Conservation (phyloP, 139 green algal genomes). For the Tetraselmis striata region DNA sequence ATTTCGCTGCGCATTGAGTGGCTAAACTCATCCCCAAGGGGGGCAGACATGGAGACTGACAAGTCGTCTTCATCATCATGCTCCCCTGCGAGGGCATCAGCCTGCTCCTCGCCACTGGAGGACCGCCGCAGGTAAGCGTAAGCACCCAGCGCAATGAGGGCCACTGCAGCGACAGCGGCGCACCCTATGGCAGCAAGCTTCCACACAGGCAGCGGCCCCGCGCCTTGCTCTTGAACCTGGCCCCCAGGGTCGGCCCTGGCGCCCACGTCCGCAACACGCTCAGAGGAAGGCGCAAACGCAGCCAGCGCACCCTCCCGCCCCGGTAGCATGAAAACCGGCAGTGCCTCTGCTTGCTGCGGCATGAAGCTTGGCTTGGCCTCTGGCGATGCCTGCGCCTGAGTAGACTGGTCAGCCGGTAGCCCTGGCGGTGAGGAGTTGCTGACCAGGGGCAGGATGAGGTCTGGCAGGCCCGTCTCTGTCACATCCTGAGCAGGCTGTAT, state of each 20-base stretch:
- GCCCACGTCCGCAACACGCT: background rate
- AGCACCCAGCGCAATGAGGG: background rate
- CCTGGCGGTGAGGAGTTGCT: background rate
- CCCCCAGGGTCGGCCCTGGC: background rate
- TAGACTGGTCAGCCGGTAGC: background rate
- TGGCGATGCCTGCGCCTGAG: background rate
- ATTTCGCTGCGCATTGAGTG: background rate
- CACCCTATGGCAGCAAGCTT: background rate
- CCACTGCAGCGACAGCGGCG: background rate
- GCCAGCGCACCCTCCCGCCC: background rate
- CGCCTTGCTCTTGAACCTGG: background rate
- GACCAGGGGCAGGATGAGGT: background rate
- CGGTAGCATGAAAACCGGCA: background rate
- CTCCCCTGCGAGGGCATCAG: background rate
- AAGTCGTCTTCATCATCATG: background rate
- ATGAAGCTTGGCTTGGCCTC: background rate
- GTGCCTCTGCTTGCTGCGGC: background rate
- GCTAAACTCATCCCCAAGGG: background rate
- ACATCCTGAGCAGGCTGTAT: too few relatives aligned
- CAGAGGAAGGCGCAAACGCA: background rate
- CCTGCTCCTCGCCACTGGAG: background rate
- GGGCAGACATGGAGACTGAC: background rate
- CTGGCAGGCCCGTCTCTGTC: background rate
- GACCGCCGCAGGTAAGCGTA: background rate
- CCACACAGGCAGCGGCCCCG: background rate